These are phyloP conservation scores for Quercus aquifolioides DNA, from an alignment of 306 rosid species.

Conservation along the genomic window DNA sequence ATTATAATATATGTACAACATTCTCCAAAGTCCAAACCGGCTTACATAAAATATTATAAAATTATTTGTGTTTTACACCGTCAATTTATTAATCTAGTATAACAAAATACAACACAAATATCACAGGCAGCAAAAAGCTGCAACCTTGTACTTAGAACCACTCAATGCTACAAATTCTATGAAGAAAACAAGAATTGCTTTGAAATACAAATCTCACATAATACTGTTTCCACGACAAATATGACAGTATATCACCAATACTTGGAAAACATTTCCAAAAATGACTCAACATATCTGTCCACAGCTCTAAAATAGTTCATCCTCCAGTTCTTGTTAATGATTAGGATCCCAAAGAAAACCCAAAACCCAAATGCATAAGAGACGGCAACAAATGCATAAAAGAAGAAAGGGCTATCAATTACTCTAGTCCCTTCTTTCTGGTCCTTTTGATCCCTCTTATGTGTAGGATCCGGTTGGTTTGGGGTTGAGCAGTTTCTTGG, in stretches of 20 bases:
- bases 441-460: neutral
- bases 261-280: neutral
- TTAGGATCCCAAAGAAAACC: neutral
- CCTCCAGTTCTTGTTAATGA: neutral
- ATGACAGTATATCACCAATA: no score
- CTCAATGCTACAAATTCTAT: no score
- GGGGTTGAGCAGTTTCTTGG: neutral
- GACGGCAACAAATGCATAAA: neutral
- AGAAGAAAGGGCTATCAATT: neutral
- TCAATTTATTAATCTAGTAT: no score
- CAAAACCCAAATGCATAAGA: neutral
- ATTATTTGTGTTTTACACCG: fast-evolving
- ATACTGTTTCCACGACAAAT: no score
- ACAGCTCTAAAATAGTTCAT: neutral
- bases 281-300: neutral
- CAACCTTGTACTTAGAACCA: no score
- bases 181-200: no score
- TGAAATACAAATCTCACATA: no score
- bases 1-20: no score
- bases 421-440: neutral
- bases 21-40: no score
- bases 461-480: neutral
- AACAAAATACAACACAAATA: no score
- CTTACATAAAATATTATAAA: no score
- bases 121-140: no score